phyloP scores from a whole-genome alignment of 129 eudicot genomes.

The Oenanthe sinensis region DNA sequence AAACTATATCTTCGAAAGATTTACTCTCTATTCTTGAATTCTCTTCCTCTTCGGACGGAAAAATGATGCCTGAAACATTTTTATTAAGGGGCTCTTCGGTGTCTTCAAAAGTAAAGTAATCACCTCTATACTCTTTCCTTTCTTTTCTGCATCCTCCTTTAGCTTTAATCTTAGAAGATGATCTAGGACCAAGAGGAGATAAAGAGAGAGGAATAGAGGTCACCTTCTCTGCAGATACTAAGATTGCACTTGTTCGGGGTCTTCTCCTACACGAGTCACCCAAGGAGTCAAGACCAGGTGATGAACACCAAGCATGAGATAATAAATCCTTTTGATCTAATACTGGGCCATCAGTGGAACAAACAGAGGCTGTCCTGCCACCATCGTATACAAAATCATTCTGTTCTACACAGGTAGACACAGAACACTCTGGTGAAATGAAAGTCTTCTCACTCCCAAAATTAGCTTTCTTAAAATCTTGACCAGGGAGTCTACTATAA shows the following conservation, averaged over 20 bases:
- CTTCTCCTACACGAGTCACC: conserved; percentile 22
- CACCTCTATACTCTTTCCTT: conserved; percentile 12
- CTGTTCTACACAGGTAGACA: conserved; percentile 16
- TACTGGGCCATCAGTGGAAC: conserved; percentile 66
- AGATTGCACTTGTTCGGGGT: conserved; percentile 20
- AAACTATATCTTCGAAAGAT: conserved; percentile 34
- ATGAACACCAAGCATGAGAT: conserved; percentile 18
- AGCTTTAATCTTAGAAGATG: conserved; percentile 18
- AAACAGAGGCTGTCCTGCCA: conserved; percentile 21
- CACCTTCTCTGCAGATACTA: conserved; percentile 31
- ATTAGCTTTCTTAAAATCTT: conserved; percentile 51
- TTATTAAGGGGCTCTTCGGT: conserved; percentile 24
- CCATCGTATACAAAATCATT: conserved; percentile 17
- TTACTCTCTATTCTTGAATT: conserved; percentile 30
- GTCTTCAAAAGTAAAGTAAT: conserved; percentile 13
- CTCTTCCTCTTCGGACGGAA: conserved; percentile 36
- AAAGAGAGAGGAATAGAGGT: conserved; percentile 30
- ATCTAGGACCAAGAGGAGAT: conserved; percentile 62
- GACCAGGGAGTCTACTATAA: conserved; percentile 18
- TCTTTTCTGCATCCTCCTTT: conserved; percentile 15
- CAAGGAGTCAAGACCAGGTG: conserved; percentile 19
- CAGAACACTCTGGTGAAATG: conserved; percentile 25
- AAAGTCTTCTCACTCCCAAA: conserved; percentile 27
- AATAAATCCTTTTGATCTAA: conserved; percentile 34
- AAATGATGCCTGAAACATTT: conserved; percentile 26